Conservation (phyloP, 2,329 filamentous ascomycete species). For the Paecilomyces fulvus region DNA sequence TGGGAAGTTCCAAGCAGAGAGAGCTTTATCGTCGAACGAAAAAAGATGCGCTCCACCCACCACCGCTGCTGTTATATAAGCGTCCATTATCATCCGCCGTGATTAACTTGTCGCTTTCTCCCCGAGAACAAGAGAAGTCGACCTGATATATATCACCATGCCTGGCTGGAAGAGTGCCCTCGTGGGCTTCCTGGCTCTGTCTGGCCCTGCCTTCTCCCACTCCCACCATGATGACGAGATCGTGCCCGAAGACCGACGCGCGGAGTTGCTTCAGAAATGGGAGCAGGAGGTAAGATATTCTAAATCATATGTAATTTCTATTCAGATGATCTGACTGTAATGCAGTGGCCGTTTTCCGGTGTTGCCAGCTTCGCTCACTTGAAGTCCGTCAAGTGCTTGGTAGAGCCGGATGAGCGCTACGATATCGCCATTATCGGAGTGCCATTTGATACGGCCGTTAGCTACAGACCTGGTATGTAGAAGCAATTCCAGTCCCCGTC, state of each 20-base stretch:
- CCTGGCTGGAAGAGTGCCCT: slow-evolving; percentile 20
- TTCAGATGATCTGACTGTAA: neutral
- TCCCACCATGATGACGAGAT: slow-evolving; percentile 36
- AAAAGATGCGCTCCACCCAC: neutral
- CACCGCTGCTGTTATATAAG: neutral
- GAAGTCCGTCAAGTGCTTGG: slow-evolving; percentile 59
- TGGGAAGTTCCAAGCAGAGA: neutral
- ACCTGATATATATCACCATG: slow-evolving; percentile 11
- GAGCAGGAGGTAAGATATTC: slow-evolving; percentile 33
- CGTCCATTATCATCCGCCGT: neutral
- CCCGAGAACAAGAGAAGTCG: neutral
- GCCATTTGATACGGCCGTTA: slow-evolving; percentile 66
- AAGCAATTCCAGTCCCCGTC: neutral
- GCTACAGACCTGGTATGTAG: slow-evolving; percentile 56
- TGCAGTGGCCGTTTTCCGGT: slow-evolving; percentile 59
- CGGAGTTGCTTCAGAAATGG: slow-evolving; percentile 40
- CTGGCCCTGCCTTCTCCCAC: slow-evolving; percentile 23
- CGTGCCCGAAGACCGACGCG: slow-evolving; percentile 29
- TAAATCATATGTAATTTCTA: neutral
- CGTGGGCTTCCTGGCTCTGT: slow-evolving; percentile 23
- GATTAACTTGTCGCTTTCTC: neutral
- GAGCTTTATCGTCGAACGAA: neutral
- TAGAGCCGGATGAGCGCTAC: slow-evolving; percentile 53
- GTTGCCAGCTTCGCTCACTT: slow-evolving; percentile 69
- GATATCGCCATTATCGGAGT: slow-evolving; percentile 66